Conservation (phyloP, 2,329 filamentous ascomycete genomes). For the Escovopsis sp. region DNA sequence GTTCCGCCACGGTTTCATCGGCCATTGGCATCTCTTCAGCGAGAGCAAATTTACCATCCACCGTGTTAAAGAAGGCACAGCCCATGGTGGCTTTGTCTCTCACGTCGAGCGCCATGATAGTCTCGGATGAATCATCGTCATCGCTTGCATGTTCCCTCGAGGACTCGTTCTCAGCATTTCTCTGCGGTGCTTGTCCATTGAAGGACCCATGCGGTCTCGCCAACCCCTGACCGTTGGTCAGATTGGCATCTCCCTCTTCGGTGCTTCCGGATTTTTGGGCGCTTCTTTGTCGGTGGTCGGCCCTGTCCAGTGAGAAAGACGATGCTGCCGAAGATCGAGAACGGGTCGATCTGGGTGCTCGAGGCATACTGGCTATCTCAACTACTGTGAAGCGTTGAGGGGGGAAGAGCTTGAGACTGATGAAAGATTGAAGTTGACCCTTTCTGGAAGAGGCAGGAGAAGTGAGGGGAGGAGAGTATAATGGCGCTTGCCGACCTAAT, state of each 20-base stretch:
- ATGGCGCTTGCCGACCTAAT: too few species aligned
- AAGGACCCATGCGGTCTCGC: too few species aligned
- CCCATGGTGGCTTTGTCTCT: conserved; percentile 57
- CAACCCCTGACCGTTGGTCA: too few species aligned
- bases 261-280: background rate
- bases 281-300: background rate
- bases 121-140: conserved; percentile 27
- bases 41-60: conserved; percentile 55
- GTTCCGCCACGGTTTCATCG: conserved; percentile 54
- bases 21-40: conserved; percentile 63
- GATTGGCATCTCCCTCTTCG: background rate
- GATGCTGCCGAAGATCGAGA: background rate
- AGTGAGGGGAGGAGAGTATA: too few species aligned
- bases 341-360: background rate
- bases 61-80: conserved; percentile 67
- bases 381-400: too few species aligned
- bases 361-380: background rate
- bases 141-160: background rate
- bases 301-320: background rate
- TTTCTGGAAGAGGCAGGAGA: too few species aligned
- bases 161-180: background rate
- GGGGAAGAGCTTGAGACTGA: too few species aligned
- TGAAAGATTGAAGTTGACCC: too few species aligned
- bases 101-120: conserved; percentile 70
- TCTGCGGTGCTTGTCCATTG: background rate